These are phyloP conservation scores for Serendipita sp. DNA, from an alignment of 768 basidiomycete genomes.

Conservation along the genomic window DNA sequence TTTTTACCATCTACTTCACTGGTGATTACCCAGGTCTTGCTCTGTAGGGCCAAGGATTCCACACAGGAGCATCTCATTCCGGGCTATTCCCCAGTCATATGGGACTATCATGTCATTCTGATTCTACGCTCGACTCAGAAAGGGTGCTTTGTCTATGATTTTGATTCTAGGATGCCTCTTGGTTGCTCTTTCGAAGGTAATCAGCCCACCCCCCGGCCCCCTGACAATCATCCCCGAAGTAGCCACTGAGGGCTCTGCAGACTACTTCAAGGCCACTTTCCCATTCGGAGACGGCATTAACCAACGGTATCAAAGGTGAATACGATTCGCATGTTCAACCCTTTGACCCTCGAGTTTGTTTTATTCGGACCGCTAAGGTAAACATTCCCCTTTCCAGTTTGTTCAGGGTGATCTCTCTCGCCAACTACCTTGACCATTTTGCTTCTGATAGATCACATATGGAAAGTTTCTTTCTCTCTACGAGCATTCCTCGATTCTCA, in stretches of 20 bases:
- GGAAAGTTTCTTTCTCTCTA: slow-evolving; percentile 22
- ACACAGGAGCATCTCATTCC: slow-evolving; percentile 14
- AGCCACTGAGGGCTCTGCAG: slow-evolving; percentile 15
- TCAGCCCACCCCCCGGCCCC: slow-evolving; percentile 10
- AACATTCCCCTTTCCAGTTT: slow-evolving; percentile 22
- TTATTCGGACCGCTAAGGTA: background rate
- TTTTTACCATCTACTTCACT: background rate
- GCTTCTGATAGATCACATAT: slow-evolving; percentile 66
- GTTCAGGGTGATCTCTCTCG: slow-evolving; percentile 44
- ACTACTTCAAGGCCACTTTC: slow-evolving; percentile 33
- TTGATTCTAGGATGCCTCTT: slow-evolving; percentile 35
- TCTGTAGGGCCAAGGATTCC: slow-evolving; percentile 43
- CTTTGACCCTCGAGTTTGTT: background rate
- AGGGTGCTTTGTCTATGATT: slow-evolving; percentile 48
- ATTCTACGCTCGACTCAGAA: slow-evolving; percentile 24
- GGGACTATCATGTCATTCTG: slow-evolving; percentile 64
- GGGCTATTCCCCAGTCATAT: slow-evolving; percentile 28
- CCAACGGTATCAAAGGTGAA: slow-evolving; percentile 11
- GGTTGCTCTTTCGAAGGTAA: slow-evolving; percentile 31
- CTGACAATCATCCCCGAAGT: too few relatives aligned
- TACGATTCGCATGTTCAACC: background rate
- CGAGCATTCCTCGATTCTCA: background rate
- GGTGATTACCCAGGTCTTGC: slow-evolving; percentile 33
- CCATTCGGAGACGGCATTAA: slow-evolving; percentile 13
- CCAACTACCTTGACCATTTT: slow-evolving; percentile 38